Evolutionary conservation across 1,284 basidiomycete genomes (phyloP).

Genomic region (Ceratobasidium sp.): DNA sequence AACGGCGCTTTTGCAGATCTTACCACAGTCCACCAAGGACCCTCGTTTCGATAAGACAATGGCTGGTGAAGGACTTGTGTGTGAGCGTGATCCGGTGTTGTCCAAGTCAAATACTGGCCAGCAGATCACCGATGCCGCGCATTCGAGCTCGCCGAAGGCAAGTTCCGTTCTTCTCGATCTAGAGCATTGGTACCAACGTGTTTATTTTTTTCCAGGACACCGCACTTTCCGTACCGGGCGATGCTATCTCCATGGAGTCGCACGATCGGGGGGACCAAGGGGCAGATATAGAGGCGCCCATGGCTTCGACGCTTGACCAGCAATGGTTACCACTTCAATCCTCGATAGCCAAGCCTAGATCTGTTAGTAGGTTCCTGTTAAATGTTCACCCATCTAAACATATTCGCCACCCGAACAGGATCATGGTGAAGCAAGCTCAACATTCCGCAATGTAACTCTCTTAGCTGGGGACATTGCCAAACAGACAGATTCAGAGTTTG

Average conservation of each 20-base stretch:
- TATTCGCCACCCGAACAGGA: not conserved
- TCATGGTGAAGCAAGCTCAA: not conserved
- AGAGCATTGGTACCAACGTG: constrained; percentile 7
- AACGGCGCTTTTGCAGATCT: constrained; percentile 29
- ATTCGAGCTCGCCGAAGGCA: constrained; percentile 1
- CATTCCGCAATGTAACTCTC: not conserved
- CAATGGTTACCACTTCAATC: constrained; percentile 8
- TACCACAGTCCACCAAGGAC: constrained; percentile 13
- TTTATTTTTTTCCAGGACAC: constrained; percentile 6
- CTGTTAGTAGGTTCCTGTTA: not conserved
- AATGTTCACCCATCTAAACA: not conserved
- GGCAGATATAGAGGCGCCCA: constrained; percentile 7
- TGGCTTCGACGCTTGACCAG: constrained; percentile 6
- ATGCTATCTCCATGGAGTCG: not conserved
- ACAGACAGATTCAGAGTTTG: not conserved
- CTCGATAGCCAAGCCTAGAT: not conserved
- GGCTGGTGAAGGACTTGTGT: not conserved
- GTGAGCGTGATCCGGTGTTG: constrained; percentile 19
- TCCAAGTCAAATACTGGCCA: not conserved
- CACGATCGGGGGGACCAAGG: not conserved
- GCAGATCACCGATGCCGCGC: not conserved
- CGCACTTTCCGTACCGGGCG: not conserved
- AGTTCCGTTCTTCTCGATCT: constrained; percentile 15
- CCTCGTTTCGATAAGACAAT: constrained; percentile 9
- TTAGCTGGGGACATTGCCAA: not conserved